These are phyloP conservation scores for Azolla pinnata DNA, from an alignment of 75 land plant species.

Conservation along the genomic window DNA sequence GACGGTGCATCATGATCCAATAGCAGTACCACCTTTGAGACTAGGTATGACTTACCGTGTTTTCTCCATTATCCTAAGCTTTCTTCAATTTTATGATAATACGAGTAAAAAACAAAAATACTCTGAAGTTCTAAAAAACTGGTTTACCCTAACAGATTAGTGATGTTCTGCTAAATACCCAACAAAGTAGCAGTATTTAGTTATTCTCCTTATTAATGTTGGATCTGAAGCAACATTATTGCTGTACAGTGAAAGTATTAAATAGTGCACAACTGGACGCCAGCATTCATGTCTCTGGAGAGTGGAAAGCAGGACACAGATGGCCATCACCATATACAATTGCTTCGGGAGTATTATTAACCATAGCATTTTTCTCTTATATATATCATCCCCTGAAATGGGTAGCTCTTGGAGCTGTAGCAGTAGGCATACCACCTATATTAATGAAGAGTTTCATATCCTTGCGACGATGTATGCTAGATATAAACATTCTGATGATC, in stretches of 20 bases:
- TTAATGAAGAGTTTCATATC: conserved; percentile 34
- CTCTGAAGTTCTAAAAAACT: too few species aligned
- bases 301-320: conserved; percentile 21
- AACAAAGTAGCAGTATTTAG: too few species aligned
- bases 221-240: neutral
- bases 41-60: conserved; percentile 14
- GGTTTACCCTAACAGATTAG: too few species aligned
- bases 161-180: too few species aligned
- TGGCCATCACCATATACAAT: conserved; percentile 80
- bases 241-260: conserved; percentile 50
- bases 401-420: conserved; percentile 68
- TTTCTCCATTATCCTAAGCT: too few species aligned
- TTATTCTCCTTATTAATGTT: too few species aligned
- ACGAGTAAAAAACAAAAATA: too few species aligned
- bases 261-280: conserved; percentile 79
- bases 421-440: conserved; percentile 55
- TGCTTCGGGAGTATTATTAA: conserved; percentile 40
- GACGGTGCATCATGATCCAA: conserved; percentile 32
- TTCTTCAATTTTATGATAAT: too few species aligned
- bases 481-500: conserved; percentile 72
- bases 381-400: conserved; percentile 51
- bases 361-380: conserved; percentile 40
- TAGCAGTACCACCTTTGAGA: conserved; percentile 3
- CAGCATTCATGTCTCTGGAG: conserved; percentile 43
- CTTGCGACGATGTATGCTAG: conserved; percentile 34